Base-by-base conservation (phyloP, 2,329 filamentous ascomycete genomes). In the Gaeumannomyces sp. region DNA sequence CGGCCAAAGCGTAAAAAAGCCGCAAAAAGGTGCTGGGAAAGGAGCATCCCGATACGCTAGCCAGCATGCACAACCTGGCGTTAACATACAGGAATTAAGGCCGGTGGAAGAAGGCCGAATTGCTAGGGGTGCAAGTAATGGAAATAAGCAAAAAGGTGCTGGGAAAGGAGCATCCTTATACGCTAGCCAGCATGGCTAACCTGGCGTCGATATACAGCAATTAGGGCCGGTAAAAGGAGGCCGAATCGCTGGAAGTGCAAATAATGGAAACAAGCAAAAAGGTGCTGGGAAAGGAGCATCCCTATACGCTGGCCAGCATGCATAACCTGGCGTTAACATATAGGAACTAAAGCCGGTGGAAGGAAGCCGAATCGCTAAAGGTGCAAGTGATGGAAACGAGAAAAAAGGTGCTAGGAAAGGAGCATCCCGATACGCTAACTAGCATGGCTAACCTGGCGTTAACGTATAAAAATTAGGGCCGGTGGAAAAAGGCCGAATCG, bases 241-340 rank as follows among this genome's bases (percentile, higher is more conserved):
- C 57, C 3, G 57, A 28, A 13, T 3, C 3, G 29, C 7, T 60
- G 25, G 19, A 29, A 11, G 29, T 60, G 22, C 59, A 60, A 22
- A 27, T 60, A 22, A 31, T 60, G 59, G 27, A 60, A 10, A 31
- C 29, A 27, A 28, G 59, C 27, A 28, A 33, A n/a, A 60, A 33
- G 59, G 4, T 33, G n/a, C 59, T 60, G 6, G 65, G 65, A 5
- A 60, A 27, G 22, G 62, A 64, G 27, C 65, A 66, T 66, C 62
- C 65, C 19, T 27, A 62, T 16, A 66, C 63, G 27, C 59, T 60
- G 7, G 33, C 33, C 4, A 60, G 33, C 50, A 66, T 66, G n/a
- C n/a, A n/a, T n/a, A n/a, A n/a, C n/a, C n/a, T n/a, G n/a, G n/a
- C n/a, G n/a, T n/a, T n/a, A n/a, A n/a, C n/a, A n/a, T n/a, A n/a